Conservation (phyloP, 106 monocot species). For the Gastrodia elata region DNA sequence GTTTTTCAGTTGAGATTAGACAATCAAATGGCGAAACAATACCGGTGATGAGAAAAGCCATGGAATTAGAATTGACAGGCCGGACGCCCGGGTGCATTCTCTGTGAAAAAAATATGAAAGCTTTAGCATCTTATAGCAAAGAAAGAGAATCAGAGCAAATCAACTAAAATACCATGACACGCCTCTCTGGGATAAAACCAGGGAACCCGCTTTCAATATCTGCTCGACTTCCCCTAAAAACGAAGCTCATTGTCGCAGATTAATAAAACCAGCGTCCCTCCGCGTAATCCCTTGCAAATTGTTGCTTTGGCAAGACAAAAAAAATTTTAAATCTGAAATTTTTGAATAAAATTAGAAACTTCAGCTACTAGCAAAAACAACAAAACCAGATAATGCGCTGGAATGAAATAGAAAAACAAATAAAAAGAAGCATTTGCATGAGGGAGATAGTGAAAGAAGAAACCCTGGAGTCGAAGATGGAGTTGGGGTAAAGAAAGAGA, state of each 20-base stretch:
- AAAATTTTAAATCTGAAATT: not conserved
- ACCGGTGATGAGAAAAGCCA: constrained; percentile 60
- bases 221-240: constrained; percentile 42
- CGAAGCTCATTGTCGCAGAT: constrained; percentile 34
- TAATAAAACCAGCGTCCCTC: not conserved
- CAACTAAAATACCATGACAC: constrained; percentile 23
- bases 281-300: not conserved
- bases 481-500: not conserved
- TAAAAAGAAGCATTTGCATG: not conserved
- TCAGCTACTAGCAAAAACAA: not conserved
- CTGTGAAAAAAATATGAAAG: constrained; percentile 6
- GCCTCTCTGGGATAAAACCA: constrained; percentile 37
- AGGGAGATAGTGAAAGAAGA: not conserved
- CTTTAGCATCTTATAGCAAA: not conserved
- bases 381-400: not conserved
- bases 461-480: not conserved
- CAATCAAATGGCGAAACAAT: not conserved
- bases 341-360: not conserved
- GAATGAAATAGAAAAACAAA: not conserved
- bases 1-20: not conserved
- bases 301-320: not conserved
- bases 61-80: constrained; percentile 36
- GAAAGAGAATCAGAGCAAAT: not conserved
- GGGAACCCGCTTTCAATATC: constrained; percentile 37
- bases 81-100: constrained; percentile 39